Base-by-base conservation (phyloP, 2,329 filamentous ascomycete genomes). In the Dothidotthia symphoricarpi region DNA sequence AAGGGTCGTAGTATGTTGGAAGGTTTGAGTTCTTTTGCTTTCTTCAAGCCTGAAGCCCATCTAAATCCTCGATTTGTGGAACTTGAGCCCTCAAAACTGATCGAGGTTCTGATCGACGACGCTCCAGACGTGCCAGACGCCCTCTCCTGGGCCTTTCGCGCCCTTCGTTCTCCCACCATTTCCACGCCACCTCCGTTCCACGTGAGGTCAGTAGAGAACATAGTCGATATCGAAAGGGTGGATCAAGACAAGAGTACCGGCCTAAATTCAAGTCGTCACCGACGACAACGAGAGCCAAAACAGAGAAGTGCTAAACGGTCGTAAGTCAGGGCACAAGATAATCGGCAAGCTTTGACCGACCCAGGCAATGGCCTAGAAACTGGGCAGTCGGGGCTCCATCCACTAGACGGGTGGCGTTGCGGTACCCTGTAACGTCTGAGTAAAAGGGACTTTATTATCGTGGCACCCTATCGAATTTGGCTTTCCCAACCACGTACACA, bases 131-230 rank as follows among this genome's bases (percentile, higher is more conserved):
- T 46, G 10, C 51, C 45, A 24, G 36, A 43, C 14, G 55, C 42
- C n/a, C 47, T 49, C 39, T 64, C 52, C 37, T 47, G 52, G 16
- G 56, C 55, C 31, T 58, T 66, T 27, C 66, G 53, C 40, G 68
- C 60, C 39, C 50, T 57, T 8, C 63, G 58, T 41, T 65, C 48
- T n/a, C 66, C 67, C 27, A 69, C 60, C 29, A 54, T 66, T 45
- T 68, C 65, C n/a, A 51, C 51, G 25, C 43, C 48, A 16, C 53
- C 48, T 34, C 62, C 57, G 4, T 44, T 53, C 67, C 66, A 68
- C 14, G 63, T 63, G 15, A 69, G 47, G 47, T 69, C 67, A 33
- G 65, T 64, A 31, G 61, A 43, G 36, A 69, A 69, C 67, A 69
- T 69, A 24, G 17, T 57, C 29, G 38, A 42, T 43, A 28, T 22